Evolutionary conservation across 2,329 filamentous ascomycete species (phyloP).

Genomic region (Zasmidium angulare): DNA sequence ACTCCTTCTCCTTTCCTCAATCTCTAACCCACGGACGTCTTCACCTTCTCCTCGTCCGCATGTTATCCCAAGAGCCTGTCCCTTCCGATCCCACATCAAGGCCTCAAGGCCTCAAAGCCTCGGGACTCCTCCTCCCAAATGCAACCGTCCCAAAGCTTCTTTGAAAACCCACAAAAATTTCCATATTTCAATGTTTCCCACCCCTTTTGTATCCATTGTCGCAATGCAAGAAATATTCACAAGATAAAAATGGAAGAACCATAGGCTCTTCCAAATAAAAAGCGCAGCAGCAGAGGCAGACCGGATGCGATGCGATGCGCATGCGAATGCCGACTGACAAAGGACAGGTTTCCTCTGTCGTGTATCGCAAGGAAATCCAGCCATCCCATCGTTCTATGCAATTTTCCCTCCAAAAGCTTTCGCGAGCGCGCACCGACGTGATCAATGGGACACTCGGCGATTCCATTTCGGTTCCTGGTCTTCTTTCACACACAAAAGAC

Average conservation of each 20-base stretch:
- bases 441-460: background rate
- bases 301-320: background rate
- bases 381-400: background rate
- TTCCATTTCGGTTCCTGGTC: background rate
- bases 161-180: too few relatives aligned
- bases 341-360: background rate
- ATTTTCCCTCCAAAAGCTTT: background rate
- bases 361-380: background rate
- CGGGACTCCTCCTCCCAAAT: too few relatives aligned
- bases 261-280: background rate
- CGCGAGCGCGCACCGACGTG: background rate
- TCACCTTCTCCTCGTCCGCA: too few relatives aligned
- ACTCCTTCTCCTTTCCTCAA: too few relatives aligned
- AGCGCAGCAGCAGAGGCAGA: background rate
- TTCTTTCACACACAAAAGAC: background rate
- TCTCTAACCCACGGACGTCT: too few relatives aligned
- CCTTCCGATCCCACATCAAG: too few relatives aligned
- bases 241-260: background rate
- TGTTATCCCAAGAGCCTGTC: too few relatives aligned
- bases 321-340: background rate
- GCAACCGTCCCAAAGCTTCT: too few relatives aligned
- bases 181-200: background rate
- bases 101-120: too few relatives aligned
- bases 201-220: background rate
- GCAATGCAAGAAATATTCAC: background rate